phyloP scores from a whole-genome alignment of 306 rosid species.

The Cicer judaicum region DNA sequence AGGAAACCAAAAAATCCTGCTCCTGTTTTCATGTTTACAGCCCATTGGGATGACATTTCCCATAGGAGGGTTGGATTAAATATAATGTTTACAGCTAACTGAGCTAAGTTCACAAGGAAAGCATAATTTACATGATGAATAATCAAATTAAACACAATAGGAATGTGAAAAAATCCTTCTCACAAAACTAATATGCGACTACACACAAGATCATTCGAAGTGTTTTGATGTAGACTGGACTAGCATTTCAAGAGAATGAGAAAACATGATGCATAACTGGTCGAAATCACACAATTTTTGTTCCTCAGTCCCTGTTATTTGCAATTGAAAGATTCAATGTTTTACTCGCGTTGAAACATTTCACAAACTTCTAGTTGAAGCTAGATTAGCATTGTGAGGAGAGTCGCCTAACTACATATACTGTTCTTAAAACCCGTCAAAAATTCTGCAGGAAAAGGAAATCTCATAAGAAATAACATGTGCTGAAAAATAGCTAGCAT shows the following conservation, averaged over 20 bases:
- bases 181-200: neutral
- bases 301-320: neutral
- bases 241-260: neutral
- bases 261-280: neutral
- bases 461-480: neutral
- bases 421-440: neutral
- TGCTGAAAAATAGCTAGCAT: neutral
- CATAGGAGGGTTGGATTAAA: neutral
- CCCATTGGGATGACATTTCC: neutral
- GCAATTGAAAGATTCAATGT: neutral
- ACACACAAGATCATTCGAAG: neutral
- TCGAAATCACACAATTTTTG: neutral
- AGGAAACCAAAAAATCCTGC: neutral
- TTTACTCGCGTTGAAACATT: neutral
- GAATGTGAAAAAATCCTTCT: neutral
- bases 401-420: neutral
- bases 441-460: neutral
- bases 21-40: neutral
- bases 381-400: neutral
- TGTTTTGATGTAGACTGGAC: neutral
- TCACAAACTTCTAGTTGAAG: slow-evolving; percentile 3
- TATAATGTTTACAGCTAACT: neutral
- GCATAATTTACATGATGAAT: neutral
- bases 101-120: neutral
- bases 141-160: neutral